A percentile compares a stretch with the other conserved stretches of the same genome.
These are phyloP conservation scores for Penicillium sp. DNA, from an alignment of 2,329 filamentous ascomycete genomes.

Conservation along the genomic window DNA sequence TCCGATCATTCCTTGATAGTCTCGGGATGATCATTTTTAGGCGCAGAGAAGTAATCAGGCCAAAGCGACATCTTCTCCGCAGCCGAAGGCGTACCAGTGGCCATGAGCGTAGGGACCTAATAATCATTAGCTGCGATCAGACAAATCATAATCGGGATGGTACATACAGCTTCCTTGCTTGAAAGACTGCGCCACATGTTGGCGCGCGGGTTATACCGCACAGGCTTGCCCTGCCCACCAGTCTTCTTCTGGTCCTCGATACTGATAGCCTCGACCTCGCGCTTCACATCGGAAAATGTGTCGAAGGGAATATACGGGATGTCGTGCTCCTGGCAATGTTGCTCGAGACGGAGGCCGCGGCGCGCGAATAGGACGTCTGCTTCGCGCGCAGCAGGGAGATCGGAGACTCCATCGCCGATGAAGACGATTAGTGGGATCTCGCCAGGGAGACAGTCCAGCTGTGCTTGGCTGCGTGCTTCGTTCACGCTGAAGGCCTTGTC, in stretches of 20 bases:
- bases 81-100: slow-evolving; percentile 52
- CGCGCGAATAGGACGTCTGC: slow-evolving; percentile 69
- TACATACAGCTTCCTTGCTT: slow-evolving; percentile 56
- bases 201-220: slow-evolving; percentile 66
- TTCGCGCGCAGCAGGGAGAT: slow-evolving; percentile 65
- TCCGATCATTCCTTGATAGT: slow-evolving; percentile 15
- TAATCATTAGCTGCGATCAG: slow-evolving; percentile 10
- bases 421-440: slow-evolving; percentile 68
- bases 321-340: slow-evolving; percentile 64
- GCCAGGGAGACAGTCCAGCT: slow-evolving; percentile 58
- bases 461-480: slow-evolving; percentile 59
- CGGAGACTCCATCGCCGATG: slow-evolving; percentile 69
- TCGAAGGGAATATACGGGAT: slow-evolving; percentile 65
- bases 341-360: slow-evolving; percentile 64
- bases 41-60: slow-evolving; percentile 59
- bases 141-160: not conserved
- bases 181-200: slow-evolving; percentile 68
- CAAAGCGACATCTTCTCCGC: slow-evolving; percentile 66
- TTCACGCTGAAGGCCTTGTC: slow-evolving; percentile 67
- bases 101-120: slow-evolving; percentile 49
- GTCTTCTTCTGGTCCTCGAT: slow-evolving; percentile 64
- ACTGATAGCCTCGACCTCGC: slow-evolving; percentile 59
- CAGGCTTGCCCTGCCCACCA: slow-evolving; percentile 59
- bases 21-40: slow-evolving; percentile 32
- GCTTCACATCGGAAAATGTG: slow-evolving; percentile 66